Conservation (phyloP, 169 alveolate species). For the Plasmodium knowlesi region DNA sequence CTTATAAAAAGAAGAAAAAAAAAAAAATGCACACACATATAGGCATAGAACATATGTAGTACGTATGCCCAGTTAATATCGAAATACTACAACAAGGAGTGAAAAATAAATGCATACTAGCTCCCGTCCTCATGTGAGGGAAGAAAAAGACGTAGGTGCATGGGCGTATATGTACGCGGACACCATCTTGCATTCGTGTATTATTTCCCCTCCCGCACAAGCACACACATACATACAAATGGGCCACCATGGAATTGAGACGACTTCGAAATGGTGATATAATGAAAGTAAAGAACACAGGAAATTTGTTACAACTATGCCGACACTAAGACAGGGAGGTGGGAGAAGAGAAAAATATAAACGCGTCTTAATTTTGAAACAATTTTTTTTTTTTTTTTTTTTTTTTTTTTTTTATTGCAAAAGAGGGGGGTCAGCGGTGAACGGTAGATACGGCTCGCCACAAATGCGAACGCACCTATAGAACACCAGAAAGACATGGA, state of each 20-base stretch:
- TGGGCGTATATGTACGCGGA: neutral
- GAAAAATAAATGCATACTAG: constrained; percentile 1
- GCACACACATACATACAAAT: neutral
- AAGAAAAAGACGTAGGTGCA: neutral
- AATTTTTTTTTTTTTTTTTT: neutral
- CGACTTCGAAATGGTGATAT: neutral
- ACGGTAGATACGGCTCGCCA: neutral
- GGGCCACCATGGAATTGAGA: neutral
- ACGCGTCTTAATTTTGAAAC: neutral
- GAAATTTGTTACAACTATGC: neutral
- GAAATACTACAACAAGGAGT: neutral
- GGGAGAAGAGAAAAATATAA: neutral
- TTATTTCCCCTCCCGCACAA: neutral
- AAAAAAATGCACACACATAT: neutral
- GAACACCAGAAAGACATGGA: neutral
- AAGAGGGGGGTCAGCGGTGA: neutral
- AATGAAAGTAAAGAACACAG: neutral
- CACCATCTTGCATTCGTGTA: neutral
- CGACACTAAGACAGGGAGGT: neutral
- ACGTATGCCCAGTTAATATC: neutral
- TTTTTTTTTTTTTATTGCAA: neutral
- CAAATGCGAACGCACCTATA: neutral
- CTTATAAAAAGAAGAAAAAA: constrained; percentile 3
- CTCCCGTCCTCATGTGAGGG: neutral
- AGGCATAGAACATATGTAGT: neutral